These are phyloP conservation scores for Aspergillus candidus DNA, from an alignment of 2,329 filamentous ascomycete species.

Conservation along the genomic window DNA sequence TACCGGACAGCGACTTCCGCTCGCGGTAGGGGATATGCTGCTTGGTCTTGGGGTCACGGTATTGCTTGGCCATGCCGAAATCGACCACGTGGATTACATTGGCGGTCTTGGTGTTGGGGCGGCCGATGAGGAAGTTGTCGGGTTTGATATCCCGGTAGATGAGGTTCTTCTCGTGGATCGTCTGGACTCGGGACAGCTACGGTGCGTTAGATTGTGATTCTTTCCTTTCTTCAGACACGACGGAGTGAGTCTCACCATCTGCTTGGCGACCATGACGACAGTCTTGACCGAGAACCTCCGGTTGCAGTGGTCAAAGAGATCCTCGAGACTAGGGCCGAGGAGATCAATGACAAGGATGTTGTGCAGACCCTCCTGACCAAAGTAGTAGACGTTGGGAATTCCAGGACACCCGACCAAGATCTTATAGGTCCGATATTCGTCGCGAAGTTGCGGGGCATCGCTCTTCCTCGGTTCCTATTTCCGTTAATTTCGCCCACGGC, in stretches of 20 bases:
- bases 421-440: constrained; percentile 99
- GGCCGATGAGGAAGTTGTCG: constrained; percentile 96
- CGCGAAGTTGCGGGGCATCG: constrained; percentile 92
- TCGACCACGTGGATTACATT: constrained; percentile 99
- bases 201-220: constrained; percentile 21
- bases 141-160: constrained; percentile 99
- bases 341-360: constrained; percentile 98
- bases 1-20: constrained; percentile 92
- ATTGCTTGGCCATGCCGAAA: constrained; percentile 99
- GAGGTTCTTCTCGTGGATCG: constrained; percentile 97
- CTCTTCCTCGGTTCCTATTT: constrained; percentile 94
- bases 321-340: constrained; percentile 87
- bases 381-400: constrained; percentile 99
- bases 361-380: constrained; percentile 95
- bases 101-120: constrained; percentile 84
- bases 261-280: constrained; percentile 97
- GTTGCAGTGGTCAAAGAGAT: constrained; percentile 96
- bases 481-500: constrained; percentile 16
- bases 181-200: constrained; percentile 81
- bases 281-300: constrained; percentile 94
- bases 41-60: constrained; percentile 96
- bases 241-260: constrained; percentile 61
- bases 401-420: constrained; percentile 97
- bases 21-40: constrained; percentile 98
- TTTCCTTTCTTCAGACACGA: constrained; percentile 18